Evolutionary conservation across 805 yeast species (phyloP).

Genomic region (Ogataea degrootiae): DNA sequence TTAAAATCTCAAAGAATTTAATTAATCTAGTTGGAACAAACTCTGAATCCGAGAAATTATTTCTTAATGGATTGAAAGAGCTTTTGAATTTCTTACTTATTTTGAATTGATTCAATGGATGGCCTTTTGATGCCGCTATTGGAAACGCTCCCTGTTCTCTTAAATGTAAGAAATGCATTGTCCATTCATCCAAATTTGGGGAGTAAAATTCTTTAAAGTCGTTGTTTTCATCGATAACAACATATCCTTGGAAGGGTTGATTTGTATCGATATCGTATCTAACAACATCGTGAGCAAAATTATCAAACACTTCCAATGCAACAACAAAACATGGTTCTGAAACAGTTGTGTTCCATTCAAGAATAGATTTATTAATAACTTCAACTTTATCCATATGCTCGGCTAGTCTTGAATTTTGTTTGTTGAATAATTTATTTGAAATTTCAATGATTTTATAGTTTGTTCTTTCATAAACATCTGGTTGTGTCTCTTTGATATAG

Average conservation of each 20-base stretch:
- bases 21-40: conserved; percentile 75
- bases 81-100: conserved; percentile 40
- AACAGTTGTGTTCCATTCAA: conserved; percentile 63
- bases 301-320: conserved; percentile 81
- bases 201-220: conserved; percentile 72
- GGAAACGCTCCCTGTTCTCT: conserved; percentile 44
- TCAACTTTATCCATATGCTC: conserved; percentile 52
- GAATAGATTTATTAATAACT: conserved; percentile 68
- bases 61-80: conserved; percentile 59
- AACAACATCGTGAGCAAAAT: conserved; percentile 75
- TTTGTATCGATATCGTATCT: conserved; percentile 67
- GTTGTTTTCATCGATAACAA: conserved; percentile 64
- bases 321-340: conserved; percentile 69
- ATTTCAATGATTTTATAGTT: conserved; percentile 72
- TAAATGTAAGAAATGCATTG: conserved; percentile 49
- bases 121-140: conserved; percentile 31
- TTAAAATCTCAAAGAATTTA: conserved; percentile 59
- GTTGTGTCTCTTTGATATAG: conserved; percentile 55
- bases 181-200: conserved; percentile 54
- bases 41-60: conserved; percentile 65
- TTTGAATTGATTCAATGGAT: conserved; percentile 56
- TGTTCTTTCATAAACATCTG: conserved; percentile 68
- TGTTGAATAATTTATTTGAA: conserved; percentile 53
- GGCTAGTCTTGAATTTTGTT: conserved; percentile 37
- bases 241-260: conserved; percentile 73